These are phyloP conservation scores for Aureobasidium uvarum DNA, from an alignment of 2,329 filamentous ascomycete genomes.

Conservation along the genomic window DNA sequence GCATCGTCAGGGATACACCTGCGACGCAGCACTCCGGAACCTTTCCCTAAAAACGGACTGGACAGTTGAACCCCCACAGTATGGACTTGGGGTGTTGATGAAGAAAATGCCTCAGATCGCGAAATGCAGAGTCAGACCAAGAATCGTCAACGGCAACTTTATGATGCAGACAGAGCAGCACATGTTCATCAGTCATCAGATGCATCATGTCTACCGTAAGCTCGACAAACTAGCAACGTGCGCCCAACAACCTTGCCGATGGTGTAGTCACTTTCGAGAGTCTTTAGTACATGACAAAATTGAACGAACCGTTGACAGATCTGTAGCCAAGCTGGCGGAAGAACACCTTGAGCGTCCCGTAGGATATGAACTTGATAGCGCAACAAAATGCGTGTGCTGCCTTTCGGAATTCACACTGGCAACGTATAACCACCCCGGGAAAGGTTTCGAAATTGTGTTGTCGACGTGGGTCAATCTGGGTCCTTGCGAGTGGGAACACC, in stretches of 20 bases:
- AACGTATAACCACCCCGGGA: neutral
- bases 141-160: neutral
- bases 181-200: neutral
- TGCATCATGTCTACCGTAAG: no score
- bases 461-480: neutral
- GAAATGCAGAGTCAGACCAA: neutral
- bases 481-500: neutral
- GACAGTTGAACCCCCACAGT: neutral
- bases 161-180: neutral
- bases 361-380: neutral
- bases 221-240: no score
- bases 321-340: neutral
- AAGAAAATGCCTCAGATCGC: neutral
- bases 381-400: neutral
- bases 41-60: neutral
- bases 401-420: neutral
- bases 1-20: neutral
- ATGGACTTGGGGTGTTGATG: no score
- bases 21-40: neutral
- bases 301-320: neutral
- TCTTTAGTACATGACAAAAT: no score
- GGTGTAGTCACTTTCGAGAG: no score
- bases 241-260: no score
- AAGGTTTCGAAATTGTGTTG: neutral
- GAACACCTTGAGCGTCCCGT: neutral